Base-by-base conservation (phyloP, 345 rosid species). In the Citrus inodora region DNA sequence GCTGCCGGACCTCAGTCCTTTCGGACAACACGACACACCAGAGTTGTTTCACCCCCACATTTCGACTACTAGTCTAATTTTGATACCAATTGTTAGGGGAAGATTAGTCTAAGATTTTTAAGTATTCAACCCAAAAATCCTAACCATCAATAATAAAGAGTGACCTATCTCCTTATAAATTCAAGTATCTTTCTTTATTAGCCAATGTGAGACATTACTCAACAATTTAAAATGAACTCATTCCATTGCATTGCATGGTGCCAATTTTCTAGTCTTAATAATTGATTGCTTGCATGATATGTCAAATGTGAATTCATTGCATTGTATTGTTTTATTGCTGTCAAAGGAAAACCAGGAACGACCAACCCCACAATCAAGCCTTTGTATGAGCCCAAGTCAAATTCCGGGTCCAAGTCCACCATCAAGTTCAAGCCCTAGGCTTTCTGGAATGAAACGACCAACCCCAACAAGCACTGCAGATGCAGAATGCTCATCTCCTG, bases 51-150 rank as follows among this genome's bases (percentile, higher is more conserved):
- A 35, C 37, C 7, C 0, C 1, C 7, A 35, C 0, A 6, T 35
- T 35, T 35, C 7, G 1, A 5, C 6, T 35, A 5, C 7, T 35
- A 5, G 0, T 35, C 1, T 35, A 35, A 5, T 1, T 35, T 5
- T 35, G 7, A 35, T 35, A 35, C 0, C 7, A 35, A 35, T 35
- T 35, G 0, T 6, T 35, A 0, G 0, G 1, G 1, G 0, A 0
- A 5, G 35, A 33, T 33, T 33, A 5, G 6, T 5, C 1, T 33
- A 33, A 4, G 6, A 33, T 33, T 33, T 33, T 33, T 33, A 33
- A 0, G 6, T 33, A 33, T 33, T 5, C 35, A 33, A 33, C 35
- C 6, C 6, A 33, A 33, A 33, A 33, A 5, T 5, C 6, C 5
- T 33, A 33, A 5, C 6, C 6, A 33, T 33, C 35, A 33, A 33